These are phyloP conservation scores for Saccharomycopsis malanga DNA, from an alignment of 805 yeast genomes.

Conservation along the genomic window DNA sequence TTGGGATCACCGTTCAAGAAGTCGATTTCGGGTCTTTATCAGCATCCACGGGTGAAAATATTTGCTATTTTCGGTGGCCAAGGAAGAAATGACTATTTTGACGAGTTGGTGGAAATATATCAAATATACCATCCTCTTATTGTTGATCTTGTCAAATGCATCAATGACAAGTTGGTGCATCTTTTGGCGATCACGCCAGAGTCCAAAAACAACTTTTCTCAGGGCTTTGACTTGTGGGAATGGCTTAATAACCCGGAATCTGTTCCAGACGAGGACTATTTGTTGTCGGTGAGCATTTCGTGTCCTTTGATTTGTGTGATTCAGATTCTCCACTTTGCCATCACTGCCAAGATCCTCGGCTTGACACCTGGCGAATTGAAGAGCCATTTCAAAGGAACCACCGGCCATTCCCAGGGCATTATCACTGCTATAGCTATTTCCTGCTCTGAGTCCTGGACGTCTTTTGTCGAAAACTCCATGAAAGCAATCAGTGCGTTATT, in stretches of 20 bases:
- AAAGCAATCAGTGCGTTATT: slow-evolving; percentile 82
- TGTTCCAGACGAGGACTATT: slow-evolving; percentile 84
- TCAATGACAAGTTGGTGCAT: slow-evolving; percentile 60
- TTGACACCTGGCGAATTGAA: slow-evolving; percentile 85
- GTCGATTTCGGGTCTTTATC: slow-evolving; percentile 52
- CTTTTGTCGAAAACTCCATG: slow-evolving; percentile 62
- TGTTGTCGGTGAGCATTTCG: slow-evolving; percentile 85
- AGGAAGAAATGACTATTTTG: slow-evolving; percentile 97
- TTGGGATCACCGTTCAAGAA: slow-evolving; percentile 43
- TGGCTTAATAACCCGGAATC: slow-evolving; percentile 84
- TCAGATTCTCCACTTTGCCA: slow-evolving; percentile 88
- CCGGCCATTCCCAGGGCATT: slow-evolving; percentile 89
- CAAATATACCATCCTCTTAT: slow-evolving; percentile 69
- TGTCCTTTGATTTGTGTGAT: slow-evolving; percentile 97
- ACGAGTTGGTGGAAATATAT: slow-evolving; percentile 85
- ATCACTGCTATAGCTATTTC: slow-evolving; percentile 91
- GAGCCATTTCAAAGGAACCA: slow-evolving; percentile 59
- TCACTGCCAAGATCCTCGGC: slow-evolving; percentile 79
- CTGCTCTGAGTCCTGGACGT: slow-evolving; percentile 73
- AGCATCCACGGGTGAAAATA: slow-evolving; percentile 50
- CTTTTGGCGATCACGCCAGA: slow-evolving; percentile 67
- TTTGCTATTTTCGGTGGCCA: slow-evolving; percentile 97
- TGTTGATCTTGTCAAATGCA: slow-evolving; percentile 59
- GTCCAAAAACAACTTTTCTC: slow-evolving; percentile 83
- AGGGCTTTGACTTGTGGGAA: slow-evolving; percentile 79